phyloP scores from a whole-genome alignment of 345 rosid genomes.

The Mallotus nudiflorus region DNA sequence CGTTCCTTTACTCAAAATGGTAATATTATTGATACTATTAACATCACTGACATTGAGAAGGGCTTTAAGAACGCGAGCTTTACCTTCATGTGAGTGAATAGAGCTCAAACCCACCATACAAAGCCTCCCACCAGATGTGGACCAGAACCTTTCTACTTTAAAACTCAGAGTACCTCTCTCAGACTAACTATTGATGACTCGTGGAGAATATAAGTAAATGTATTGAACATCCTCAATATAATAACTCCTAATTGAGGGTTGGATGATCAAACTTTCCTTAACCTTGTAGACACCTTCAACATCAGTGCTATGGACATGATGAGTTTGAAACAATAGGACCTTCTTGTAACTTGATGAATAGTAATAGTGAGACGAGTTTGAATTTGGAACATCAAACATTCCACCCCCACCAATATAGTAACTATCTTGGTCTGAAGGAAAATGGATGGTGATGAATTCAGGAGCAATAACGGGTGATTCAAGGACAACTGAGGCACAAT shows the following conservation, averaged over 20 bases:
- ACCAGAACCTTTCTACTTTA: slow-evolving; percentile 35
- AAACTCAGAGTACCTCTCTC: slow-evolving; percentile 9
- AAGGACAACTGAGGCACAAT: slow-evolving; percentile 30
- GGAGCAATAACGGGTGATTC: slow-evolving; percentile 12
- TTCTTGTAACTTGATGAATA: not conserved
- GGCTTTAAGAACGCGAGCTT: slow-evolving; percentile 10
- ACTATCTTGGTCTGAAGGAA: slow-evolving; percentile 20
- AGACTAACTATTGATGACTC: not conserved
- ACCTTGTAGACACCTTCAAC: slow-evolving; percentile 21
- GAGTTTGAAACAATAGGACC: slow-evolving; percentile 4
- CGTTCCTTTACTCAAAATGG: slow-evolving; percentile 24
- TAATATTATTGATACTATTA: not conserved
- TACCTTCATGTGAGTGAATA: slow-evolving; percentile 5
- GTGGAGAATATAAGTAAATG: not conserved
- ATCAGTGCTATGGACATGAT: slow-evolving; percentile 18
- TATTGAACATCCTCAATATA: not conserved
- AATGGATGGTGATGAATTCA: slow-evolving; percentile 22
- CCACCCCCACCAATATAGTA: slow-evolving; percentile 28
- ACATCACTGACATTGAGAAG: slow-evolving; percentile 25
- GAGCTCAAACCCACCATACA: slow-evolving; percentile 36
- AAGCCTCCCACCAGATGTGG: slow-evolving; percentile 20
- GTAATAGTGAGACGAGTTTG: not conserved
- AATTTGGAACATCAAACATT: not conserved
- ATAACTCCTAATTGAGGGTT: not conserved
- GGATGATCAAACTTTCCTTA: slow-evolving; percentile 15